Evolutionary conservation across 208 protist species (phyloP).

Genomic region (Acanthamoeba triangularis): DNA sequence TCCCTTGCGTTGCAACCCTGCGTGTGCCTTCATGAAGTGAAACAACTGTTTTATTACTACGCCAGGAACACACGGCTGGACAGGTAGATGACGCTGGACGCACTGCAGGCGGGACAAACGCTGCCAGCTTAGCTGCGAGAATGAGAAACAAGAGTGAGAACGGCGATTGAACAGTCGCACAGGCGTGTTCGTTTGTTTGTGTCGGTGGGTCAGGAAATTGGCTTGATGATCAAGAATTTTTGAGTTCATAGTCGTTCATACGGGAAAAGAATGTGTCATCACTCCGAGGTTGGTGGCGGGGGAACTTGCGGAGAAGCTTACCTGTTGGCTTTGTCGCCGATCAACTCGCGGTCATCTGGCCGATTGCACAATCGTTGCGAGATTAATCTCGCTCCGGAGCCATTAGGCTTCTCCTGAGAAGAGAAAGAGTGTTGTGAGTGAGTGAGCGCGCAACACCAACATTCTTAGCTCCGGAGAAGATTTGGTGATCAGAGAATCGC

Average conservation of each 20-base stretch:
- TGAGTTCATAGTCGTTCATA: slow-evolving; percentile 49
- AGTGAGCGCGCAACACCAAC: not conserved
- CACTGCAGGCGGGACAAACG: too few relatives aligned
- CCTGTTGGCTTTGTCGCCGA: not conserved
- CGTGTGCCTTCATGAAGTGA: too few relatives aligned
- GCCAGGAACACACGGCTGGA: too few relatives aligned
- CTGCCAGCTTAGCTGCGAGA: too few relatives aligned
- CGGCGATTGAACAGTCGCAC: too few relatives aligned
- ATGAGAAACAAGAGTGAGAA: too few relatives aligned
- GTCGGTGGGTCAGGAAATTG: slow-evolving; percentile 39
- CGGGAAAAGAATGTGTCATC: slow-evolving; percentile 57
- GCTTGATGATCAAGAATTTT: slow-evolving; percentile 20
- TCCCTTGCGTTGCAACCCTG: too few relatives aligned
- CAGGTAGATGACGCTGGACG: too few relatives aligned
- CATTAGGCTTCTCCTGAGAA: not conserved
- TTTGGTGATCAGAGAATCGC: slow-evolving; percentile 37
- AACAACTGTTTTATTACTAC: too few relatives aligned
- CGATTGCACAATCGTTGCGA: too few relatives aligned
- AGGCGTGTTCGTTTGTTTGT: not conserved
- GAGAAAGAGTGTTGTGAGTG: not conserved
- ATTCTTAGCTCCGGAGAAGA: not conserved
- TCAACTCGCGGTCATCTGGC: not conserved
- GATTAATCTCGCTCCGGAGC: too few relatives aligned
- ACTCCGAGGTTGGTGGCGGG: not conserved
- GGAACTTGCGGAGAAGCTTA: not conserved